Conservation (phyloP, 805 yeast species). For the Candida pseudofarinosa region DNA sequence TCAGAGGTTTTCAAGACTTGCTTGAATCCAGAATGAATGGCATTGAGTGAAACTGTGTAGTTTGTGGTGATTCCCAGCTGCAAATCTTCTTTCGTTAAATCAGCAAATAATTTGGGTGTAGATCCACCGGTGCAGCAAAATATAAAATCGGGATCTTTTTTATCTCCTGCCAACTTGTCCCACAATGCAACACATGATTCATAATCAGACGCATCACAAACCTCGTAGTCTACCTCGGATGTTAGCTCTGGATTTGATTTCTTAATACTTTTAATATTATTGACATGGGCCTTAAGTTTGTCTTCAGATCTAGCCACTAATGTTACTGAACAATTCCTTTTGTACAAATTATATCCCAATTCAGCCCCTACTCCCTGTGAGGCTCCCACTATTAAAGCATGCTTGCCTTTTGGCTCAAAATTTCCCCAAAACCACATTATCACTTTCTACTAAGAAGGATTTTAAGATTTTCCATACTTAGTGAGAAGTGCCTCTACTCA, state of each 20-base stretch:
- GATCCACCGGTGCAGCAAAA: constrained; percentile 89
- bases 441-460: too few species aligned
- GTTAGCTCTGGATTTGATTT: constrained; percentile 15
- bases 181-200: constrained; percentile 45
- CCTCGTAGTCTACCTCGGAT: constrained; percentile 35
- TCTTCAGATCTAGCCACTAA: constrained; percentile 73
- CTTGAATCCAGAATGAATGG: constrained; percentile 62
- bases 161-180: constrained; percentile 20
- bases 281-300: constrained; percentile 50
- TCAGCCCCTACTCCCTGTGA: constrained; percentile 92
- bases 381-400: constrained; percentile 83
- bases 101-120: constrained; percentile 71
- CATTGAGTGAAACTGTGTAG: constrained; percentile 67
- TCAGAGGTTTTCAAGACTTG: constrained; percentile 19
- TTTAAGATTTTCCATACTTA: too few species aligned
- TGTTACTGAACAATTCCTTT: constrained; percentile 58
- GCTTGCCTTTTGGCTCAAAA: constrained; percentile 41
- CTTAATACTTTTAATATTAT: constrained; percentile 31
- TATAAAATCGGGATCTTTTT: constrained; percentile 62
- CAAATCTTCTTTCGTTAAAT: constrained; percentile 56
- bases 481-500: too few species aligned
- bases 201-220: constrained; percentile 65
- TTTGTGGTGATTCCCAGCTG: constrained; percentile 61
- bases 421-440: constrained; percentile 7
- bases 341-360: constrained; percentile 56